These are phyloP conservation scores for Ogataea methanolica DNA, from an alignment of 805 yeast species.

Conservation along the genomic window DNA sequence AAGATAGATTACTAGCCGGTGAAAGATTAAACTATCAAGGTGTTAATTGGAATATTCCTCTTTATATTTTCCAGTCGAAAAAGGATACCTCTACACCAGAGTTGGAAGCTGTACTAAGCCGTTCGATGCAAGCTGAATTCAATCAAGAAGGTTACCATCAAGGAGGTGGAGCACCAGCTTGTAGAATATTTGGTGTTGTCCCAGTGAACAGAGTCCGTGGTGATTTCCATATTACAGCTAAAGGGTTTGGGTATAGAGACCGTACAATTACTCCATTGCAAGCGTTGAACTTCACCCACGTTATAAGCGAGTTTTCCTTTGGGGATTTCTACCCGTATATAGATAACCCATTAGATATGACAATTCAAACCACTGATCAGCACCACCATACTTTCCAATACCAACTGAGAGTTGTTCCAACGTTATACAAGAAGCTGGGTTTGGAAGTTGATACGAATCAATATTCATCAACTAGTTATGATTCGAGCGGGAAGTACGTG, in stretches of 20 bases:
- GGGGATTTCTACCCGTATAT: conserved; percentile 87
- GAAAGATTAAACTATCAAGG: conserved; percentile 74
- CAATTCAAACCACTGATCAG: conserved; percentile 52
- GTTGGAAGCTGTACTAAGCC: conserved; percentile 60
- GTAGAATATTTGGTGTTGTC: conserved; percentile 77
- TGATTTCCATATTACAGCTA: conserved; percentile 77
- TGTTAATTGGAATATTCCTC: conserved; percentile 50
- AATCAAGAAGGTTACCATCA: conserved; percentile 36
- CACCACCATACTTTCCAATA: conserved; percentile 55
- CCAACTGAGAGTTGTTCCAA: conserved; percentile 77
- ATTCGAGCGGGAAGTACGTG: conserved; percentile 25
- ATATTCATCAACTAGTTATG: conserved; percentile 60
- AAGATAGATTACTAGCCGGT: conserved; percentile 72
- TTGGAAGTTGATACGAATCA: conserved; percentile 75
- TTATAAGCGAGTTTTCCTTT: conserved; percentile 80
- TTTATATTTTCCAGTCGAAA: conserved; percentile 38
- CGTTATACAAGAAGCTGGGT: conserved; percentile 68
- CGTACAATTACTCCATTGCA: conserved; percentile 43
- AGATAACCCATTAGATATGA: conserved; percentile 81
- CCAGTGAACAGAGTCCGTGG: conserved; percentile 87
- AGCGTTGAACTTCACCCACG: conserved; percentile 74
- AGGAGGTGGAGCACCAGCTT: conserved; percentile 65
- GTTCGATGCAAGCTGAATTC: conserved; percentile 64
- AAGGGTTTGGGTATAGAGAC: conserved; percentile 60
- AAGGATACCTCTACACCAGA: conserved; percentile 51